A percentile compares a stretch with the other conserved stretches of the same genome.
phyloP scores from a whole-genome alignment of 2,329 filamentous ascomycete genomes.

The Daldinia sp. region DNA sequence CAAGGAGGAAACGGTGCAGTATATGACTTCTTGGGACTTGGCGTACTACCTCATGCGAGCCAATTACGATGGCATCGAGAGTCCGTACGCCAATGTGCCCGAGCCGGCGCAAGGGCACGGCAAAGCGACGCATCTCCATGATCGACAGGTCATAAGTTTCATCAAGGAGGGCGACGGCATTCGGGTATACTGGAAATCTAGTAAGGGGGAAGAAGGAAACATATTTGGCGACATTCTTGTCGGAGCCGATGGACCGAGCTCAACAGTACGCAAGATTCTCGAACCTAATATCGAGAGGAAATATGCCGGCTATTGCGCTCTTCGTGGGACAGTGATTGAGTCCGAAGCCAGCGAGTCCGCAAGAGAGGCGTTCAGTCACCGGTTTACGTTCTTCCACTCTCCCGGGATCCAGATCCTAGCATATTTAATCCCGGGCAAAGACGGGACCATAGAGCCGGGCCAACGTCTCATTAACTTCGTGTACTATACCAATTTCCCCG shows the following conservation, averaged over 20 bases:
- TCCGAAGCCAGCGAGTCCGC: conserved; percentile 48
- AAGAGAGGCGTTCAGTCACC: conserved; percentile 47
- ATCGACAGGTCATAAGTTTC: conserved; percentile 47
- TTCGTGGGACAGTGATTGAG: conserved; percentile 53
- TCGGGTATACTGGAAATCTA: conserved; percentile 47
- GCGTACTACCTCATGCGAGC: conserved; percentile 55
- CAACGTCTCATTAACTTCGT: conserved; percentile 55
- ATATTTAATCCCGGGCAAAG: conserved; percentile 53
- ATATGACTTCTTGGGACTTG: conserved; percentile 59
- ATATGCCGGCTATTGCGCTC: conserved; percentile 53
- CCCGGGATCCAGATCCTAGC: conserved; percentile 51
- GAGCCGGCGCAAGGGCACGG: conserved; percentile 40
- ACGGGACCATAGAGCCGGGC: conserved; percentile 51
- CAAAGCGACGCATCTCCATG: conserved; percentile 45
- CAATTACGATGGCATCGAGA: conserved; percentile 52
- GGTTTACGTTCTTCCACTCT: conserved; percentile 53
- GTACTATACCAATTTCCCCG: conserved; percentile 55
- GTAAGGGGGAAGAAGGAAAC: conserved; percentile 44
- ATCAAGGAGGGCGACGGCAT: conserved; percentile 40
- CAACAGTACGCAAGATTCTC: conserved; percentile 49
- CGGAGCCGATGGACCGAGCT: conserved; percentile 55
- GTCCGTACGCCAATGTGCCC: conserved; percentile 46
- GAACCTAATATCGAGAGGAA: conserved; percentile 43
- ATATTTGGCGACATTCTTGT: conserved; percentile 50
- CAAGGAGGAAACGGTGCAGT: conserved; percentile 48